These are phyloP conservation scores for Coniferiporia weirii DNA, from an alignment of 1,284 basidiomycete species.

Conservation along the genomic window DNA sequence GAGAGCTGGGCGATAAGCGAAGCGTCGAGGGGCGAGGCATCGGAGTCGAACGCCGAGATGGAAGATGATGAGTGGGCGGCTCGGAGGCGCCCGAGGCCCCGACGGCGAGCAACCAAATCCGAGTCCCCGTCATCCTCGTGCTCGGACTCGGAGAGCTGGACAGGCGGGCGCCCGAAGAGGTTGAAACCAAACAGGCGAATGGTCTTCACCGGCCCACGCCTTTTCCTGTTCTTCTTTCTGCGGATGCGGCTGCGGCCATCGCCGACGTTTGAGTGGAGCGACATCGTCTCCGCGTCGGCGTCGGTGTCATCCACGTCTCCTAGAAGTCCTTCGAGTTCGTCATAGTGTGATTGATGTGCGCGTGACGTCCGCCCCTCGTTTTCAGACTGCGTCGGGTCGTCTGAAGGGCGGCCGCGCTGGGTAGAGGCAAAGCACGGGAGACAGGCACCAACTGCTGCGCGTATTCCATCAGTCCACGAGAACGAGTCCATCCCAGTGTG, in stretches of 20 bases:
- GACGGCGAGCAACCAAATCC: conserved; percentile 15
- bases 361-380: conserved; percentile 28
- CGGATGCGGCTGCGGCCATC: conserved; percentile 29
- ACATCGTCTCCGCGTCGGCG: conserved; percentile 54
- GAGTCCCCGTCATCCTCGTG: conserved; percentile 29
- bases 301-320: conserved; percentile 38
- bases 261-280: conserved; percentile 60
- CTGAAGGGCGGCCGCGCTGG: not conserved
- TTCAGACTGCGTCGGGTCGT: conserved; percentile 18
- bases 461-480: conserved; percentile 56
- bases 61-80: conserved; percentile 31
- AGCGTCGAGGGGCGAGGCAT: conserved; percentile 57
- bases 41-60: conserved; percentile 56
- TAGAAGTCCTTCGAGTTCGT: conserved; percentile 58
- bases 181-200: conserved; percentile 59
- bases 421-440: conserved; percentile 45
- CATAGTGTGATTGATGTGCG: conserved; percentile 40
- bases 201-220: conserved; percentile 27
- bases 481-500: conserved; percentile 40
- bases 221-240: conserved; percentile 30
- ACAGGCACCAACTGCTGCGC: conserved; percentile 53
- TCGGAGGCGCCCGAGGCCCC: not conserved
- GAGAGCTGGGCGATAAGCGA: conserved; percentile 47
- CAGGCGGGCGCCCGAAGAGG: conserved; percentile 54
- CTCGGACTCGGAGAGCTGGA: conserved; percentile 53